phyloP scores from a whole-genome alignment of 305 asterid species.

The Ajuga reptans region DNA sequence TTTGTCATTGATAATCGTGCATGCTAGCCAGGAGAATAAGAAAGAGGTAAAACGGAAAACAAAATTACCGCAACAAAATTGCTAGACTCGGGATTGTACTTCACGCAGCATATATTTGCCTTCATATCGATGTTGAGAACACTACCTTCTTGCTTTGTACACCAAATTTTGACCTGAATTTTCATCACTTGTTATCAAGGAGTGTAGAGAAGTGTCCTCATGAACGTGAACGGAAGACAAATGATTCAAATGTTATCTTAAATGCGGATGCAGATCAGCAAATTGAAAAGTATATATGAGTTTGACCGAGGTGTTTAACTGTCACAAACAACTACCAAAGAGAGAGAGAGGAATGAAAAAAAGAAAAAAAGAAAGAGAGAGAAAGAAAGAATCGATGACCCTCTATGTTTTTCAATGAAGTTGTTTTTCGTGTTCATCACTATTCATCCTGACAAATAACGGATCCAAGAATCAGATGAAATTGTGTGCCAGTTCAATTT shows the following conservation, averaged over 20 bases:
- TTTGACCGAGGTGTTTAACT: neutral
- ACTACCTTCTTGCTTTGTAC: constrained; percentile 65
- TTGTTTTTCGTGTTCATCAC: neutral
- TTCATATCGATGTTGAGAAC: constrained; percentile 62
- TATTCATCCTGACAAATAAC: neutral
- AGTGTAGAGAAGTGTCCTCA: neutral
- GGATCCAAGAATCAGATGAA: neutral
- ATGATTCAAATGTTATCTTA: neutral
- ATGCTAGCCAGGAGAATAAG: neutral
- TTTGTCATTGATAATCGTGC: neutral
- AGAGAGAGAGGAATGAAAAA: too few species aligned
- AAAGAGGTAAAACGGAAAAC: neutral
- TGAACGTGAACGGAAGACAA: neutral
- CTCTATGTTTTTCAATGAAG: neutral
- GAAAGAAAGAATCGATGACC: neutral
- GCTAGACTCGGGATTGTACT: constrained; percentile 69
- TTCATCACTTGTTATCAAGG: constrained; percentile 12
- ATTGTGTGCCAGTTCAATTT: constrained; percentile 1
- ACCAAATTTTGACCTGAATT: constrained; percentile 64
- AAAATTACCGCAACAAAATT: constrained; percentile 48
- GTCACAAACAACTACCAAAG: neutral
- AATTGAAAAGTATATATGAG: neutral
- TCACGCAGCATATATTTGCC: constrained; percentile 74
- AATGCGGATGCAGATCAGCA: neutral
- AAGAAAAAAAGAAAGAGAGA: too few species aligned